Percentiles rank a stretch among this genome's conserved stretches.
Conservation (phyloP, 176 grass and related monocot species). For the Ananas comosus region DNA sequence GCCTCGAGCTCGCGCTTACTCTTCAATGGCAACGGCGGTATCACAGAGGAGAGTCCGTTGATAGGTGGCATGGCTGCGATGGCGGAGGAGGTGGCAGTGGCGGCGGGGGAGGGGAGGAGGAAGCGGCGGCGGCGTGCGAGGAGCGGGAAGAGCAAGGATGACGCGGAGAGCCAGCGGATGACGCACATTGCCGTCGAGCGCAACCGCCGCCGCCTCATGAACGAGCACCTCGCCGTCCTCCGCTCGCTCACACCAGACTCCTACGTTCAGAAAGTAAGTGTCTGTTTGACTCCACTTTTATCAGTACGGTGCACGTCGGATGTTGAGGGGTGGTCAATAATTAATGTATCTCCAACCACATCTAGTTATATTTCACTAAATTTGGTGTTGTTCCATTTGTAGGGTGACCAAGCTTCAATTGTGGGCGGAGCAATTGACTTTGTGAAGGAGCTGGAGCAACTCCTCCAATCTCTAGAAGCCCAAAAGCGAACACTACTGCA, state of each 20-base stretch:
- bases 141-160: slow-evolving; percentile 16
- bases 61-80: not conserved
- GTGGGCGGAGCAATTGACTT: slow-evolving; percentile 94
- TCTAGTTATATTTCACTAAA: not conserved
- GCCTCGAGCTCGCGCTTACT: slow-evolving; percentile 11
- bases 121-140: slow-evolving; percentile 14
- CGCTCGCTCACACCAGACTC: slow-evolving; percentile 21
- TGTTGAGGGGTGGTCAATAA: not conserved
- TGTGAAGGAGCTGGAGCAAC: slow-evolving; percentile 87
- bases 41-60: not conserved
- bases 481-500: slow-evolving; percentile 54
- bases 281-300: no score
- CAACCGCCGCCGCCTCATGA: slow-evolving; percentile 27
- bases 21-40: slow-evolving; percentile 2
- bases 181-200: slow-evolving; percentile 30
- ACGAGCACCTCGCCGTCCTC: slow-evolving; percentile 23
- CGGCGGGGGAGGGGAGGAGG: not conserved
- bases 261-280: slow-evolving; percentile 17
- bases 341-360: slow-evolving; percentile 12
- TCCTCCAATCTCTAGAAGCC: slow-evolving; percentile 71
- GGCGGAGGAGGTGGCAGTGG: not conserved
- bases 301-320: no score
- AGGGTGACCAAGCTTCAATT: slow-evolving; percentile 95
- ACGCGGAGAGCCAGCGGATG: slow-evolving; percentile 25
- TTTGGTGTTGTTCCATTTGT: not conserved